phyloP scores from a whole-genome alignment of 2,329 filamentous ascomycete species.

The Paraphaeosphaeria sporulosa region DNA sequence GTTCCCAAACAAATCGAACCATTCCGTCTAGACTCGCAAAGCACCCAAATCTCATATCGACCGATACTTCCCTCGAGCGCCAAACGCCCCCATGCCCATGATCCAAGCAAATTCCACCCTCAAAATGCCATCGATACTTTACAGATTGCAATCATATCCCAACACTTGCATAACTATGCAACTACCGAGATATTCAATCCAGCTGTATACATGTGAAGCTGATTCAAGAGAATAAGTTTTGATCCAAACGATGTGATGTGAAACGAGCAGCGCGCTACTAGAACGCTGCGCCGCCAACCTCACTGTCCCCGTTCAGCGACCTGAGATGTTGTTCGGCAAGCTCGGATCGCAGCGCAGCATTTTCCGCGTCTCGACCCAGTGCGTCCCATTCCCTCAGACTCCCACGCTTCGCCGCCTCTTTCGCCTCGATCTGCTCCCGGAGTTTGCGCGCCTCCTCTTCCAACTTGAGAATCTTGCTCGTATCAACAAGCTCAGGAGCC shows the following conservation, averaged over 20 bases:
- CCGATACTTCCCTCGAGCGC: neutral
- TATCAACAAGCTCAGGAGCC: constrained; percentile 53
- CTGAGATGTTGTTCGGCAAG: constrained; percentile 57
- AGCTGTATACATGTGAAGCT: constrained; percentile 2
- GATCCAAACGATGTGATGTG: neutral
- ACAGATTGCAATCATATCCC: constrained; percentile 8
- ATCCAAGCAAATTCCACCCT: constrained; percentile 17
- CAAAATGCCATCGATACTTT: constrained; percentile 18
- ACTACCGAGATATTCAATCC: constrained; percentile 4
- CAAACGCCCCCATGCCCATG: neutral
- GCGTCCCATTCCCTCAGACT: constrained; percentile 56
- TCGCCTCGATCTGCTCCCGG: constrained; percentile 55
- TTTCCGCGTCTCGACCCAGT: constrained; percentile 53
- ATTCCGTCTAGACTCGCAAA: neutral
- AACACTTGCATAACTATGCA: neutral
- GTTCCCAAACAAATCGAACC: neutral
- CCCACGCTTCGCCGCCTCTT: constrained; percentile 54
- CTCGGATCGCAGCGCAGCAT: constrained; percentile 54
- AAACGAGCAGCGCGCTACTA: constrained; percentile 21
- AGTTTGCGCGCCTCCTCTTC: constrained; percentile 58
- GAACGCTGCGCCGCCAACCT: constrained; percentile 48
- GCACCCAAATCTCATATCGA: neutral
- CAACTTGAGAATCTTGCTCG: constrained; percentile 53
- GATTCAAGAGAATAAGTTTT: neutral
- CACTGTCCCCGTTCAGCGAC: constrained; percentile 50